Base-by-base conservation (phyloP, 1,284 basidiomycete genomes). In the Cystobasidium sp. region DNA sequence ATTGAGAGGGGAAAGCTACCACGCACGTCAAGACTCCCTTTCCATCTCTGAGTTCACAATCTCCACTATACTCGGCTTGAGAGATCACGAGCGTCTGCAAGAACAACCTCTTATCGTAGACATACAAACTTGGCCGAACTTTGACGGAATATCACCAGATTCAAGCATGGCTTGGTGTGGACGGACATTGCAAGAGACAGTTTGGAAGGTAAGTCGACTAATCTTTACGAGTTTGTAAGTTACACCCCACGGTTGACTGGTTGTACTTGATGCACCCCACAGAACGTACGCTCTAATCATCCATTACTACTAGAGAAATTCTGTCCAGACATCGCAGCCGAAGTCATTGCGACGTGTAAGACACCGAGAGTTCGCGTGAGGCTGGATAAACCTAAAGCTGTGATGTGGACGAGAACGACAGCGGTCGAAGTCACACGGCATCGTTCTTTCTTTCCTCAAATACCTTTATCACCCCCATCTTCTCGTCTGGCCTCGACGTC, bases 31-130 rank as follows among this genome's bases (percentile, higher is more conserved):
- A 43, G 74, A 75, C 52, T 43, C 43, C n/a, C 41, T 76, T 9
- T 64, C 22, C 6, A 65, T 58, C 75, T 79, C 41, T 75, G 77
- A 31, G 46, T 76, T 31, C 37, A 73, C 51, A 77, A 79, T 76
- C 79, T 79, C 75, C 56, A 78, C 56, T 55, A 77, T 56, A 52
- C 66, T 63, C 64, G 78, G 49, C 62, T 61, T 58, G 24, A 44
- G 64, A 41, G 75, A 70, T 31, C 62, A 52, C 71, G 69, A 77
- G 47, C 43, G 74, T 31, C 43, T 72, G 24, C 39, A 63, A 56
- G 53, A 75, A 41, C 74, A 76, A 53, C 70, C 71, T 9, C 43
- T 76, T 4, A 47, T 74, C 2, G 52, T 76, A 12, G 75, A 76
- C 20, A 37, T 76, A 0, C 46, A 73, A 63, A 73, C 70, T 22